Conservation (phyloP, 768 basidiomycete species). For the Boletus eberwhitei region DNA sequence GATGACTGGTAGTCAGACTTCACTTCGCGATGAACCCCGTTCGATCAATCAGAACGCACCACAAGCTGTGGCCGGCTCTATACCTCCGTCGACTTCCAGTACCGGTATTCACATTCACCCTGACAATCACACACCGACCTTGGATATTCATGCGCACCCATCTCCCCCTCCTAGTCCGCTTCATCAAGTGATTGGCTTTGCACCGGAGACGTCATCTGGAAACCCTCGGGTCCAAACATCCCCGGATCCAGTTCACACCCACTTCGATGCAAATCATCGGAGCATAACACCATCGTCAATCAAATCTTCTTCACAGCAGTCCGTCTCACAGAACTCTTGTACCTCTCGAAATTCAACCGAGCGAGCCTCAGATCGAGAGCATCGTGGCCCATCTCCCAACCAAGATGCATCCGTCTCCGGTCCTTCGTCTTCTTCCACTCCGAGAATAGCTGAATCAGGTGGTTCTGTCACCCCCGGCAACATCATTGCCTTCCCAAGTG, state of each 20-base stretch:
- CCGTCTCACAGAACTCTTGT: slow-evolving; percentile 14
- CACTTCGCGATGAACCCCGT: slow-evolving; percentile 18
- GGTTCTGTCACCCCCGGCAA: neutral
- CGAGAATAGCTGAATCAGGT: neutral
- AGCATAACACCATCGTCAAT: slow-evolving; percentile 8
- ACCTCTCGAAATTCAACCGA: slow-evolving; percentile 18
- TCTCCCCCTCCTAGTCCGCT: slow-evolving; percentile 1
- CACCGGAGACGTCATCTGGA: neutral
- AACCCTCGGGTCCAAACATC: neutral
- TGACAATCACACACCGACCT: neutral
- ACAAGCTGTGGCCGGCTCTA: neutral
- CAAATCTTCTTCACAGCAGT: slow-evolving; percentile 16
- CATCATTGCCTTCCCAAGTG: slow-evolving; percentile 4
- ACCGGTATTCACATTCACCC: neutral
- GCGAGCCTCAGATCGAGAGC: slow-evolving; percentile 20
- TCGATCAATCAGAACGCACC: neutral
- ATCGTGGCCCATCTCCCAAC: slow-evolving; percentile 11
- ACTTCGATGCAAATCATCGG: neutral
- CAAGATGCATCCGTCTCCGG: neutral
- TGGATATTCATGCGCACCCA: neutral
- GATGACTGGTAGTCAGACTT: slow-evolving; percentile 8
- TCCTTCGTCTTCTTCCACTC: neutral
- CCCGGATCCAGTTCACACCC: neutral
- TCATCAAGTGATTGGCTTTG: neutral
- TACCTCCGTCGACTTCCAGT: neutral